phyloP scores from a whole-genome alignment of 164 flowering plant genomes.

The Annona cherimola region DNA sequence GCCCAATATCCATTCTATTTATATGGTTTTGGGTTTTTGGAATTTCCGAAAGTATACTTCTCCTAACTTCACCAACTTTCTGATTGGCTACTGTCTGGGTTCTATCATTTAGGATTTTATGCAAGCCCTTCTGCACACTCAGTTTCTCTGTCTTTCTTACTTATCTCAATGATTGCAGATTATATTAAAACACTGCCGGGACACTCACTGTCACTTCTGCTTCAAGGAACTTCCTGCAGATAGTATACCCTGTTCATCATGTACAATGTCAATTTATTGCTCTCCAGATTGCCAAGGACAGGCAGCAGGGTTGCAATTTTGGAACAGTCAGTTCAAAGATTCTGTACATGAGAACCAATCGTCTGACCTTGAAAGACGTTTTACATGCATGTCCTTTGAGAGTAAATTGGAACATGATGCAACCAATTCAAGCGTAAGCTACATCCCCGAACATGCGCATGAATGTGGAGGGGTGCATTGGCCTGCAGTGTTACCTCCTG shows the following conservation, averaged over 20 bases:
- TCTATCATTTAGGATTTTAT: not conserved
- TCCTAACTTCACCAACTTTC: not conserved
- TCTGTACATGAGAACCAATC: constrained; percentile 20
- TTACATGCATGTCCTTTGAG: constrained; percentile 22
- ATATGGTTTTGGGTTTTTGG: too few relatives aligned
- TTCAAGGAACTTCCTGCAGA: constrained; percentile 73
- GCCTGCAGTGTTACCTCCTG: constrained; percentile 76
- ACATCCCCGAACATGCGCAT: constrained; percentile 58
- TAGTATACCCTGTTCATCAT: constrained; percentile 64
- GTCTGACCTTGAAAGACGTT: constrained; percentile 31
- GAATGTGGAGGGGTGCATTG: constrained; percentile 80
- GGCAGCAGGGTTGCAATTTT: constrained; percentile 49
- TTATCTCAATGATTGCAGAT: constrained; percentile 42
- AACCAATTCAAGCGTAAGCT: constrained; percentile 11
- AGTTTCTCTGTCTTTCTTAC: constrained; percentile 2
- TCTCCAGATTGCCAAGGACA: constrained; percentile 48
- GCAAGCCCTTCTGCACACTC: not conserved
- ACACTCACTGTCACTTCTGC: constrained; percentile 88
- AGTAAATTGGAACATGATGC: constrained; percentile 13
- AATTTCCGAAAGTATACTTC: too few relatives aligned
- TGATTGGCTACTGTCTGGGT: not conserved
- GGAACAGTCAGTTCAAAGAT: constrained; percentile 9
- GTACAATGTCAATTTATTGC: constrained; percentile 73
- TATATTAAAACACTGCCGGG: constrained; percentile 64
- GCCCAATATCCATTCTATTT: too few relatives aligned